Conservation (phyloP, 495 filamentous ascomycete species). For the Xylaria grammica region DNA sequence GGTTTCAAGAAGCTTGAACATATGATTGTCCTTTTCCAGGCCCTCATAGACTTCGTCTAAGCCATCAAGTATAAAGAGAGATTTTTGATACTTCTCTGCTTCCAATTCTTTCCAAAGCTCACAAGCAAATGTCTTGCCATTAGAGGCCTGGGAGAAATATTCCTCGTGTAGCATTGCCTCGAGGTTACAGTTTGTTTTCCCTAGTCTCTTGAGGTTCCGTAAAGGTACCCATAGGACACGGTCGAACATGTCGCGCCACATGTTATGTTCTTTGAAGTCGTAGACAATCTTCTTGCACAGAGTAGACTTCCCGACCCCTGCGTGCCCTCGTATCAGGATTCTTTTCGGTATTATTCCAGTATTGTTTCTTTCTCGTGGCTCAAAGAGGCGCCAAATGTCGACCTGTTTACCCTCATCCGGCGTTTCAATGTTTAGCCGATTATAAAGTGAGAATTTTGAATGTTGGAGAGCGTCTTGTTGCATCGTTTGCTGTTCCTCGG, state of each 20-base stretch:
- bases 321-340: conserved; percentile 17
- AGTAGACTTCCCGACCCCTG: conserved; percentile 18
- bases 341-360: not conserved
- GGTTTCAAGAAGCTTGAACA: too few relatives aligned
- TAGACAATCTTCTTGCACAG: conserved; percentile 23
- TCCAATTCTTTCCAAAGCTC: too few relatives aligned
- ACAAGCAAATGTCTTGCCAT: too few relatives aligned
- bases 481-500: too few relatives aligned
- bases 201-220: conserved; percentile 4
- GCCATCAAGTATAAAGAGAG: conserved; percentile 21
- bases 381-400: conserved; percentile 6
- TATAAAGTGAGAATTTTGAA: too few relatives aligned
- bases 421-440: too few relatives aligned
- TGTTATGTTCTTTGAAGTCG: conserved; percentile 7
- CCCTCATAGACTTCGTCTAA: conserved; percentile 22
- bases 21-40: conserved; percentile 24
- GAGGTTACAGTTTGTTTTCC: not conserved
- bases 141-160: not conserved
- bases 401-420: not conserved
- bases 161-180: not conserved
- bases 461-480: too few relatives aligned
- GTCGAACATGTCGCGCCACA: conserved; percentile 5
- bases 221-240: conserved; percentile 1
- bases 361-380: not conserved
- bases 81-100: not conserved